Base-by-base conservation (phyloP, 2,329 filamentous ascomycete species). In the Neospermospora avenae region DNA sequence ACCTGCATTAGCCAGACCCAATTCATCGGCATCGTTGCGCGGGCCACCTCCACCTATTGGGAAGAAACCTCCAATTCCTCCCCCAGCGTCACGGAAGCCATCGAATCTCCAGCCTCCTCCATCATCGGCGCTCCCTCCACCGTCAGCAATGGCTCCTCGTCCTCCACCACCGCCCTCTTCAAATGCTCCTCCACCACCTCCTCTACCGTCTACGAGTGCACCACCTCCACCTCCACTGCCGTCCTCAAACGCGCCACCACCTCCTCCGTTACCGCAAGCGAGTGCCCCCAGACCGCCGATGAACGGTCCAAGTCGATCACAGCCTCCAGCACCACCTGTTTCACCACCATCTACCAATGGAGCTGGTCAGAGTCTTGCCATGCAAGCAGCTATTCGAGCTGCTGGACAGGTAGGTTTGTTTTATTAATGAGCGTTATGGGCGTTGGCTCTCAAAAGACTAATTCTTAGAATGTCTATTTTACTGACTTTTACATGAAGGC, bases 1-100 rank as follows among this genome's bases (percentile, higher is more conserved):
- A 53, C 78, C 75, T 64, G 78, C 79, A 56, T 71, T 70, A 0
- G 77, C 77, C 44, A 78, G 89, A 64, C 85, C 89, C 2, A 74
- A 79, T 6, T 88, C 87, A 16, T 80, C 84, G 20, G 77, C 79
- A 24, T 86, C 85, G 37, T 77, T 81, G 67, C 85, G 84, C 69
- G 87, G 87, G 58, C 91, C 91, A 37, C 91, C 91, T 31, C 90
- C 90, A 13, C 88, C 88, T 5, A 81, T 90, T 68, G 89, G 88
- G 61, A 92, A 91, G 79, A 92, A 92, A 70, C 84, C 84, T 37
- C 85, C 86, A 25, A 84, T 85, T 44, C 80, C 61, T 16, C 61
- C 83, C 54, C 86, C 85, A 56, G 67, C 78, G 61, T 83, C 80
- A 58, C 78, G 85, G 65, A 86, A 87, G 69, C 82, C 84, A 13